Percentiles rank a stretch among this genome's conserved stretches.
Evolutionary conservation across 352 stramenopile species (phyloP).

Genomic region (Globisporangium ultimum): DNA sequence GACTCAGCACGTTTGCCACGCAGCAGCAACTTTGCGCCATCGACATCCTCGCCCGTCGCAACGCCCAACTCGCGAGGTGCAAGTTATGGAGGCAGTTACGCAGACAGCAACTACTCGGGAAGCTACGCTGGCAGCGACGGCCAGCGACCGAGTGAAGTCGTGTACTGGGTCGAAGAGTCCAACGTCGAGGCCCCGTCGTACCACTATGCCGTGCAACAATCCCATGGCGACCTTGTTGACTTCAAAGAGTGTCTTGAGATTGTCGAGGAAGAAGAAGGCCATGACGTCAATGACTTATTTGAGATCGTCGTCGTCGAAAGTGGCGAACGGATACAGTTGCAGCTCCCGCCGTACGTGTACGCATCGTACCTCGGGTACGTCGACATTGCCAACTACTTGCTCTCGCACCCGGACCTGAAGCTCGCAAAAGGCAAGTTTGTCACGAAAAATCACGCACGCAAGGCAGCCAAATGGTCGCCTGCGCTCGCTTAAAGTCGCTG

Average conservation of each 20-base stretch:
- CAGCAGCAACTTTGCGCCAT: too few relatives aligned
- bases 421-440: neutral
- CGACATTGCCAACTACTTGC: neutral
- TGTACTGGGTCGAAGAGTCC: slow-evolving; percentile 22
- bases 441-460: neutral
- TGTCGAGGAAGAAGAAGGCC: neutral
- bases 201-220: slow-evolving; percentile 1
- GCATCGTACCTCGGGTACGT: slow-evolving; percentile 2
- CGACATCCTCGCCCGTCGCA: too few relatives aligned
- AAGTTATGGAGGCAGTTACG: neutral
- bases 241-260: neutral
- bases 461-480: neutral
- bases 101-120: neutral
- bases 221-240: neutral
- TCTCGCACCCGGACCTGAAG: neutral
- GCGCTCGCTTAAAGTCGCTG: neutral
- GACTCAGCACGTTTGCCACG: too few relatives aligned
- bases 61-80: neutral
- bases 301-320: neutral
- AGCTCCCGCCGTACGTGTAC: slow-evolving; percentile 2
- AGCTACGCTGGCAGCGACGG: neutral
- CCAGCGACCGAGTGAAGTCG: neutral
- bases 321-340: neutral
- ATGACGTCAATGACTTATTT: neutral
- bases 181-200: neutral